Evolutionary conservation across 768 basidiomycete genomes (phyloP).

Genomic region (Russula earlei): DNA sequence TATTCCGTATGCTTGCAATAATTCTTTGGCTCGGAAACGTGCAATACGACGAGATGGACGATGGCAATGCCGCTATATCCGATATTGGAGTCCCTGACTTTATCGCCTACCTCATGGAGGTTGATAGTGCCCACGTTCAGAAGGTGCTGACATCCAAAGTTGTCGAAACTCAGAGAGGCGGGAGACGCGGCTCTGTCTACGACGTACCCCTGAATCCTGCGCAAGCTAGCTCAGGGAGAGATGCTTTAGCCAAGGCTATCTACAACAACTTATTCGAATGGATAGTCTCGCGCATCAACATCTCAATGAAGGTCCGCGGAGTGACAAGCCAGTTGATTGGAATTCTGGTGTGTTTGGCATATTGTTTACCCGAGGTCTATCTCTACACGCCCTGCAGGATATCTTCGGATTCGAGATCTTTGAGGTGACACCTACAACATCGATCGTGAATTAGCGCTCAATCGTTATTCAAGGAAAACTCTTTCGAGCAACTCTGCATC

Average conservation of each 20-base stretch:
- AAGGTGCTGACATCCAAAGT: conserved; percentile 80
- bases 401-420: conserved; percentile 99
- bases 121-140: conserved; percentile 66
- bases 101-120: conserved; percentile 89
- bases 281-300: conserved; percentile 94
- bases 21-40: conserved; percentile 97
- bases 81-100: conserved; percentile 93
- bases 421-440: conserved; percentile 40
- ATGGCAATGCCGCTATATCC: conserved; percentile 73
- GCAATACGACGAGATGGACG: conserved; percentile 78
- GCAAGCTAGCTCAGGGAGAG: conserved; percentile 80
- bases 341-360: conserved; percentile 54
- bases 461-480: conserved; percentile 58
- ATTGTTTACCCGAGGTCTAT: not conserved
- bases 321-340: conserved; percentile 77
- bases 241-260: conserved; percentile 90
- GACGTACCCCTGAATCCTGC: conserved; percentile 92
- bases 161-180: conserved; percentile 89
- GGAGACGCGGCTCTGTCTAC: conserved; percentile 90
- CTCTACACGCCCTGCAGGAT: conserved; percentile 42
- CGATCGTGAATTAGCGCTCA: not conserved
- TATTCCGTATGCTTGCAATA: conserved; percentile 85
- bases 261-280: conserved; percentile 99
- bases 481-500: conserved; percentile 97
- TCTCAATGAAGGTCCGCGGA: conserved; percentile 87